Base-by-base conservation (phyloP, 2,329 filamentous ascomycete species). In the Alternaria triticimaculans region DNA sequence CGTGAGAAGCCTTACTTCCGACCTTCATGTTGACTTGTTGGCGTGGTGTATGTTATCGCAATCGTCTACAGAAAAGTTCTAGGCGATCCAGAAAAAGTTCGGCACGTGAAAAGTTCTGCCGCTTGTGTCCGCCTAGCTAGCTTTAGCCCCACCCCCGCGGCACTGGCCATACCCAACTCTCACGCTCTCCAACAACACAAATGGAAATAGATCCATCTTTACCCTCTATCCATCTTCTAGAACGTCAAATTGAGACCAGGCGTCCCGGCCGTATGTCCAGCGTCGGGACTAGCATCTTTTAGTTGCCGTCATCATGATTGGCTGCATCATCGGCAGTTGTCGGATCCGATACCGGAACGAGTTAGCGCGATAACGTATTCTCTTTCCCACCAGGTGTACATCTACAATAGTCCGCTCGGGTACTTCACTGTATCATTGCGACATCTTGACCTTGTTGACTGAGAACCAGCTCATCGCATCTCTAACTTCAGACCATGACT, bases 11-110 rank as follows among this genome's bases (percentile, higher is more conserved):
- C 80, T 67, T 74, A 82, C 80, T 82, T 71, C 80, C 80, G 72
- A 82, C 75, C 71, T 82, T 82, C 79, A 82, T 81, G 65, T 63
- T 72, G 64, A 53, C 25, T 55, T 63, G 65, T 56, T 58, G 63
- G 55, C 58, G 66, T 50, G 33, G 56, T 60, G 58, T 68, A 64
- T 60, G 55, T 64, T 37, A 64, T 64, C 51, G 43, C 54, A 61
- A 57, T 58, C 62, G 51, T 45, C 65, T 48, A 63, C 50, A 65
- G 49, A 46, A 69, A 74, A 72, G 73, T 75, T 76, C 68, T 68
- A 73, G 68, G 59, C 63, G 64, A 66, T 65, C 55, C 64, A 65
- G 58, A 63, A 65, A 66, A 70, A 61, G 62, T 68, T 61, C 57
- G 57, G 50, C 57, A 55, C 50, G 57, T 60, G 60, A 56, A 59